Conservation (phyloP, 306 rosid species). For the Corylus avellana region DNA sequence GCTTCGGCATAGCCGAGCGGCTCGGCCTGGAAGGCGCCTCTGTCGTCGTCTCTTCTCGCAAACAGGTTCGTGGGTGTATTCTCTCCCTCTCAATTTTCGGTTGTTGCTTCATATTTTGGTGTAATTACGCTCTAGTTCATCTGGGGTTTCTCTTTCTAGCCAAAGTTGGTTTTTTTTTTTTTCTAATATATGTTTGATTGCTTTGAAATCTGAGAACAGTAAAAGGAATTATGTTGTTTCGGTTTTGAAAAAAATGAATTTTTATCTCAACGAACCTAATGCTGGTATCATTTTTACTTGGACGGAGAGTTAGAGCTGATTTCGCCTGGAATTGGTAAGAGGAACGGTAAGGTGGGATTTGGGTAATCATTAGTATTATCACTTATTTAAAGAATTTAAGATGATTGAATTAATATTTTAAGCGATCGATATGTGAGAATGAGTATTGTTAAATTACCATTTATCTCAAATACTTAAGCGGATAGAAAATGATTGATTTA, state of each 20-base stretch:
- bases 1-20: conserved; percentile 79
- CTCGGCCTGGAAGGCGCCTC: conserved; percentile 92
- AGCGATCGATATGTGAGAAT: too few relatives aligned
- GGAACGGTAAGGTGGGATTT: too few relatives aligned
- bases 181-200: background rate
- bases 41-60: conserved; percentile 88
- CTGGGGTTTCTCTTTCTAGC: background rate
- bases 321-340: background rate
- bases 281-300: background rate
- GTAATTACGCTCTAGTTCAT: background rate
- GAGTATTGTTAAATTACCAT: too few relatives aligned
- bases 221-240: too few relatives aligned
- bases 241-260: too few relatives aligned
- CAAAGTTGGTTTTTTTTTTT: background rate
- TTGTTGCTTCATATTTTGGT: background rate
- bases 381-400: too few relatives aligned
- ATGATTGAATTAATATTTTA: too few relatives aligned
- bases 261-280: too few relatives aligned
- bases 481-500: too few relatives aligned
- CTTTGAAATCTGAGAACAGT: background rate
- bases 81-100: background rate
- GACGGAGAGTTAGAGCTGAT: background rate
- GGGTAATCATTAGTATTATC: too few relatives aligned
- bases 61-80: conserved; percentile 45
- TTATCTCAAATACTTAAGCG: too few relatives aligned